Percentiles rank a stretch among this genome's conserved stretches.
Evolutionary conservation across 2,329 filamentous ascomycete genomes (phyloP).

Genomic region (Thelonectria blattea): DNA sequence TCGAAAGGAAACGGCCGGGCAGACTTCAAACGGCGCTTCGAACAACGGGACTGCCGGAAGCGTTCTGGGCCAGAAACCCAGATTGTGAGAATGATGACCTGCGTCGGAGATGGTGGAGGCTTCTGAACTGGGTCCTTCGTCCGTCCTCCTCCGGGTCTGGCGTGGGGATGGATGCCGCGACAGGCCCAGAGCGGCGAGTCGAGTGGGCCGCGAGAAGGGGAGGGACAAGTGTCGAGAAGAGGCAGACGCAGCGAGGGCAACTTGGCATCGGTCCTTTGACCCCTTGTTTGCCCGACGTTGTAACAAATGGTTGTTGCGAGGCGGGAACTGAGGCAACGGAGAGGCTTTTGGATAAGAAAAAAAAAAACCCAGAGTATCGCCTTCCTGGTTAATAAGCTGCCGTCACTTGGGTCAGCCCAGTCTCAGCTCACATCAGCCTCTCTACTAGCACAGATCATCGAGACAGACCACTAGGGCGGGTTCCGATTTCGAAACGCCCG

Average conservation of each 20-base stretch:
- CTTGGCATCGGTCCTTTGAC: constrained; percentile 9
- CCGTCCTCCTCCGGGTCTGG: constrained; percentile 23
- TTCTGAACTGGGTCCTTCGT: constrained; percentile 28
- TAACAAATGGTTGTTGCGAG: too few relatives aligned
- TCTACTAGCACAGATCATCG: neutral
- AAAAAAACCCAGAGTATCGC: neutral
- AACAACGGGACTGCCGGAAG: constrained; percentile 29
- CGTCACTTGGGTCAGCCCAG: constrained; percentile 8
- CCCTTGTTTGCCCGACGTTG: neutral
- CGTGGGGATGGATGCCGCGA: constrained; percentile 19
- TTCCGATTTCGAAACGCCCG: neutral
- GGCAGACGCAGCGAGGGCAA: constrained; percentile 1
- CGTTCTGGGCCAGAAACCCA: constrained; percentile 23
- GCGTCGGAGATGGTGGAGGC: constrained; percentile 36
- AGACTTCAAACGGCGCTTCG: neutral
- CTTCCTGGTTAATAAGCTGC: constrained; percentile 10
- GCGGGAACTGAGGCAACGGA: neutral
- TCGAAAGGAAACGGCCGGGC: constrained; percentile 8
- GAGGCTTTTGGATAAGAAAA: neutral
- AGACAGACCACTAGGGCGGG: neutral
- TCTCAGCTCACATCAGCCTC: constrained; percentile 9
- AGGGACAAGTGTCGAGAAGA: constrained; percentile 12
- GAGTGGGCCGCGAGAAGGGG: too few relatives aligned
- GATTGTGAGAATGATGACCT: constrained; percentile 29
- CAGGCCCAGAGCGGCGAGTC: constrained; percentile 1